phyloP scores from a whole-genome alignment of 306 rosid genomes.

The Castanospermum australe region DNA sequence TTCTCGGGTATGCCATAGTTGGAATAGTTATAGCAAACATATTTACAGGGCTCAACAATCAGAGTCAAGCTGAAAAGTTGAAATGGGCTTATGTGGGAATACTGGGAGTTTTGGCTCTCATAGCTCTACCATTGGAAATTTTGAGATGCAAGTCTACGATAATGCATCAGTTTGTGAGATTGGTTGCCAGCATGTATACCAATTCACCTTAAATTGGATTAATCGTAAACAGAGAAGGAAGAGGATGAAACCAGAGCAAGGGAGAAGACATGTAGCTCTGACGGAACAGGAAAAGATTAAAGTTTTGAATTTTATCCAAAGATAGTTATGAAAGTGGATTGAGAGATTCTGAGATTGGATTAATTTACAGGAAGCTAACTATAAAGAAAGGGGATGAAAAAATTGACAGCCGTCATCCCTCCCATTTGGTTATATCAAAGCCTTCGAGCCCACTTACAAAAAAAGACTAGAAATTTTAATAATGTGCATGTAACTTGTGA shows the following conservation, averaged over 20 bases:
- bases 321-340: background rate
- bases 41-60: constrained; percentile 42
- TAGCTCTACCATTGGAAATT: constrained; percentile 39
- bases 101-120: constrained; percentile 33
- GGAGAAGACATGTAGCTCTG: background rate
- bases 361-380: background rate
- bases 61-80: constrained; percentile 36
- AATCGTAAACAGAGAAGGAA: background rate
- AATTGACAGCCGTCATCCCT: background rate
- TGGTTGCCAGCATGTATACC: constrained; percentile 27
- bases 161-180: constrained; percentile 1
- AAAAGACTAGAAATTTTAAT: background rate
- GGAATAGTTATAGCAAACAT: constrained; percentile 40
- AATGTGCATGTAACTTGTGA: background rate
- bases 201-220: background rate
- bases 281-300: background rate
- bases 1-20: constrained; percentile 33
- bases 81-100: constrained; percentile 44
- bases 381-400: background rate
- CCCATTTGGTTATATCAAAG: background rate
- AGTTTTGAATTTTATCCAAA: background rate
- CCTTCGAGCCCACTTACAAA: background rate
- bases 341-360: background rate
- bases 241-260: background rate
- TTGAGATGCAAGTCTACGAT: constrained; percentile 25